Conservation (phyloP, 139 green algal species). For the Eudorina sp. region DNA sequence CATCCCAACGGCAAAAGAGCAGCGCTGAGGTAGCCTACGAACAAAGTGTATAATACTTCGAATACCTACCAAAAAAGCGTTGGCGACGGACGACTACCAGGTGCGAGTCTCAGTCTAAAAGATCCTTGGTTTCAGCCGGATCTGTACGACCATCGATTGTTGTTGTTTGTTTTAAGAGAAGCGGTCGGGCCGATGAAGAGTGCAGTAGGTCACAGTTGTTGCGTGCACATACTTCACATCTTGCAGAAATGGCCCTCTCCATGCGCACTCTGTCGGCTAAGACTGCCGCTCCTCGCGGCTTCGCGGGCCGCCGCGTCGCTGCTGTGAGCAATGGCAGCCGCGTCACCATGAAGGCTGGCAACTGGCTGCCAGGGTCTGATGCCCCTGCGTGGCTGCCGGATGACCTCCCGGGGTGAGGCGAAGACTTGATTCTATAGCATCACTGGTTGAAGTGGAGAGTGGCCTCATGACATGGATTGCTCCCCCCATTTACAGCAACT, state of each 20-base stretch:
- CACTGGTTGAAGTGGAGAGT: too few species aligned
- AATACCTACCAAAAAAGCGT: too few species aligned
- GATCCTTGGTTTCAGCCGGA: not conserved
- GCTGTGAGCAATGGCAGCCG: constrained; percentile 60
- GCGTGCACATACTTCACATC: not conserved
- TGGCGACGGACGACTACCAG: too few species aligned
- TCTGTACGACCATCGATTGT: not conserved
- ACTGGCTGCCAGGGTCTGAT: constrained; percentile 80
- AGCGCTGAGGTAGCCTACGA: too few species aligned
- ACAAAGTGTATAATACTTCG: too few species aligned
- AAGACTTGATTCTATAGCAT: too few species aligned
- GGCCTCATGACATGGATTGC: too few species aligned
- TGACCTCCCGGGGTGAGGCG: constrained; percentile 47
- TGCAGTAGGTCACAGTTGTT: constrained; percentile 32
- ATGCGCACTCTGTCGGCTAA: constrained; percentile 43
- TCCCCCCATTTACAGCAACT: constrained; percentile 77
- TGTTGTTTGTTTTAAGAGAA: not conserved
- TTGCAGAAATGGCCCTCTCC: constrained; percentile 50
- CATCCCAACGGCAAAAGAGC: too few species aligned
- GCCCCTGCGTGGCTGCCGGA: constrained; percentile 80
- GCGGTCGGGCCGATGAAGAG: not conserved
- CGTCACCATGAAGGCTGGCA: constrained; percentile 58
- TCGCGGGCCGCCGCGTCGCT: constrained; percentile 50
- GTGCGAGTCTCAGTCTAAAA: too few species aligned
- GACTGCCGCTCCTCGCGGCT: constrained; percentile 42